Base-by-base conservation (phyloP, 2,329 filamentous ascomycete species). In the Hirsutella thompsonii region DNA sequence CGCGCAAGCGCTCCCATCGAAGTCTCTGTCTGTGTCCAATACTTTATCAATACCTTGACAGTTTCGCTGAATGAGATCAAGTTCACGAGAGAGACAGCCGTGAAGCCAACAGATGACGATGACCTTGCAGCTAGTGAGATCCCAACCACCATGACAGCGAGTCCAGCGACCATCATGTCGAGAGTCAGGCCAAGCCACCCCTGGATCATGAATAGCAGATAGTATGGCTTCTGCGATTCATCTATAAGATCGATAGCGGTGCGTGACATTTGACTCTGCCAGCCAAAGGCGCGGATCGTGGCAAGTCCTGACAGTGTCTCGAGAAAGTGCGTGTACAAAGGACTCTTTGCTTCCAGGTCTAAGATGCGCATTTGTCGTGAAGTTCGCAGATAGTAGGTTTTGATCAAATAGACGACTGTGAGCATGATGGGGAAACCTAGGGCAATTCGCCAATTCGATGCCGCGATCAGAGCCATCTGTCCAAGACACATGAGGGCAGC, bases 351-450 rank as follows among this genome's bases (percentile, higher is more conserved):
- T 51, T 78, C 74, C 4, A 79, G 59, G 37, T 77, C 74, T 29
- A 79, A 51, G 26, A 73, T 61, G 38, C 74, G 62, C 6, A 79
- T 54, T 49, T 77, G 74, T 0, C 73, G 62, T 1, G 71, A 76
- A 0, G 73, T 78, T 3, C 68, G 62, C 6, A 79, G 60, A 46
- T 78, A 78, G 37, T 72, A 61, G 36, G 64, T 68, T 45, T 76
- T n/a, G n/a, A n/a, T n/a, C n/a, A n/a, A n/a, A n/a, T n/a, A n/a
- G n/a, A n/a, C n/a, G n/a, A n/a, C n/a, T n/a, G n/a, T n/a, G n/a
- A n/a, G n/a, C n/a, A n/a, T n/a, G n/a, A n/a, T n/a, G n/a, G n/a
- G n/a, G n/a, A n/a, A n/a, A n/a, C n/a, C n/a, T n/a, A n/a, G n/a
- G n/a, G n/a, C n/a, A n/a, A n/a, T n/a, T n/a, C n/a, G n/a, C n/a